phyloP scores from a whole-genome alignment of 2,329 filamentous ascomycete genomes.

The Cordyceps fumosorosea region DNA sequence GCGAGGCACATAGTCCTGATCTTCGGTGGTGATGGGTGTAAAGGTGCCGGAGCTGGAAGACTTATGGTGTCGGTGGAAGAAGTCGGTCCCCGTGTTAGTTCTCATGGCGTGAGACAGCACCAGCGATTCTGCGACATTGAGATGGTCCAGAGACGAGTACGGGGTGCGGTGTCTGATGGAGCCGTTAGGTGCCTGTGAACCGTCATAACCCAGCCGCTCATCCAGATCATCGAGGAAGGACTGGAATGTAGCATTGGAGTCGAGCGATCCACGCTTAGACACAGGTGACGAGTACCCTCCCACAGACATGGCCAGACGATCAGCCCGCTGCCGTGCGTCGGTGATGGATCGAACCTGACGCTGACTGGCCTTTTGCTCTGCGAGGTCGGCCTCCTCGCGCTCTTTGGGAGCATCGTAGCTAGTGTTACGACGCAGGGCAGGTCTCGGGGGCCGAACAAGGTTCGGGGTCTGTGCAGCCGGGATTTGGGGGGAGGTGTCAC shows the following conservation, averaged over 20 bases:
- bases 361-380: slow-evolving; percentile 30
- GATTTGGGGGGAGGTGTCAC: background rate
- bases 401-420: slow-evolving; percentile 36
- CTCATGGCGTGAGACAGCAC: slow-evolving; percentile 28
- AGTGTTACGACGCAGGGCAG: slow-evolving; percentile 36
- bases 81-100: slow-evolving; percentile 22
- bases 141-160: slow-evolving; percentile 19
- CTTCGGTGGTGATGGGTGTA: slow-evolving; percentile 34
- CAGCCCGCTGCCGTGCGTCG: slow-evolving; percentile 33
- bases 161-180: slow-evolving; percentile 20
- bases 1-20: slow-evolving; percentile 54
- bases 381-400: slow-evolving; percentile 32
- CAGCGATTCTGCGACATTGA: slow-evolving; percentile 28
- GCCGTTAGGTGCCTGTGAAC: slow-evolving; percentile 10
- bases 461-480: slow-evolving; percentile 8
- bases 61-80: slow-evolving; percentile 24
- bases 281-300: slow-evolving; percentile 32
- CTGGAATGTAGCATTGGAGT: slow-evolving; percentile 27
- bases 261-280: slow-evolving; percentile 30
- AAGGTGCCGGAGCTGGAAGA: slow-evolving; percentile 28
- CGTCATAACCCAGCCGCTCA: slow-evolving; percentile 16
- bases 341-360: slow-evolving; percentile 34
- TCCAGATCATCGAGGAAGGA: slow-evolving; percentile 23
- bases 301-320: slow-evolving; percentile 33
- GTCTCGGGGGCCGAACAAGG: slow-evolving; percentile 15